phyloP scores from a whole-genome alignment of 23 red algal species.

The Gracilariopsis chorda region DNA sequence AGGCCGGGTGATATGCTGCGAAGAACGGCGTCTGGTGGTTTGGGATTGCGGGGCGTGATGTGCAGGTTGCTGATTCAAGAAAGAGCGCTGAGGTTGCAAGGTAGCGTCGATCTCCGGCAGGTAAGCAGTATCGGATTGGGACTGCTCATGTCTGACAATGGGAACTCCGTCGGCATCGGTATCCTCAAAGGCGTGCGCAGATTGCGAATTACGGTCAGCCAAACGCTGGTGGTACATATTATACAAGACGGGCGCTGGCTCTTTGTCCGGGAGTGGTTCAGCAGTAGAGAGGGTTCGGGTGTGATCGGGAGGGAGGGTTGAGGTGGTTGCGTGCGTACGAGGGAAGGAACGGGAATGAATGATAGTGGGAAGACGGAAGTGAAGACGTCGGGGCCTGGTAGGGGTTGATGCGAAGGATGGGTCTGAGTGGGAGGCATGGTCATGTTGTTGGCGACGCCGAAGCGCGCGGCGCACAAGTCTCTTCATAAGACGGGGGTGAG shows the following conservation, averaged over 20 bases:
- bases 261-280: not conserved
- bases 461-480: not conserved
- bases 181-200: not conserved
- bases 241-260: slow-evolving; percentile 47
- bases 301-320: not conserved
- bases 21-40: not conserved
- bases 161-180: not conserved
- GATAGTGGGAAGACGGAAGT: not conserved
- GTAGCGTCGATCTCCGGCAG: slow-evolving; percentile 12
- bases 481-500: not conserved
- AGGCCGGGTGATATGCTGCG: not conserved
- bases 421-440: not conserved
- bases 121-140: not conserved
- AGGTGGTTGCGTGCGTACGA: not conserved
- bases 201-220: not conserved
- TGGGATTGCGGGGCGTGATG: not conserved
- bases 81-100: not conserved
- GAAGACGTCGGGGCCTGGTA: not conserved
- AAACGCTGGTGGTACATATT: slow-evolving; percentile 32
- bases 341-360: not conserved
- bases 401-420: not conserved
- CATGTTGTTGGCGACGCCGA: not conserved
- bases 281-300: not conserved
- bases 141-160: slow-evolving; percentile 6
- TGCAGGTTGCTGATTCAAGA: not conserved